Evolutionary conservation across 2,329 filamentous ascomycete species (phyloP), one percentile per base, ranked within the genome.

Genomic region (Colletotrichum musae): DNA sequence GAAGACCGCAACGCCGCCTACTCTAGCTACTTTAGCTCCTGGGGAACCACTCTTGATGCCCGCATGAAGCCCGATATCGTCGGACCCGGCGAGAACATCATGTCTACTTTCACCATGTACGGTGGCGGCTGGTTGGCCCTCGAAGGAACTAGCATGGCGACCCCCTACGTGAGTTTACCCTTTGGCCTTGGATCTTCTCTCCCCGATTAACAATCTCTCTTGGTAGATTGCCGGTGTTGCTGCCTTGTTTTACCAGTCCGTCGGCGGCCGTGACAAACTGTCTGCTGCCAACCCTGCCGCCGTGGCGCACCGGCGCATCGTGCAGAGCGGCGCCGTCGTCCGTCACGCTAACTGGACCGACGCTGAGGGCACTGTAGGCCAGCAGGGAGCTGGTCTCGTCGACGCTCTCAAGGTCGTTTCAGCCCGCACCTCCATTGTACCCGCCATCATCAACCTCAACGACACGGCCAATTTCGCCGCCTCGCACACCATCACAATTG

Each of bases 31-130:
- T 89, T 81, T 75, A 87, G 85, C 43, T 86, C 84, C 10, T 91
- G 88, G 89, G 88, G 89, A 6, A 88, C 89, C 2, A 88, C 85
- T 1, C 89, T 84, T 74, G 88, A 91, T 73, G 80, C 89, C 71
- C 83, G 86, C 50, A 77, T 87, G 54, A 88, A 88, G 75, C 88
- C 88, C 1, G 83, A 89, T 71, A 75, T 89, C 43, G 84, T 83
- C 12, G 81, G 86, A 1, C 86, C 87, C 2, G 88, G 88, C 53
- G 21, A 18, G 26, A 16, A n/a, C 16, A 18, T n/a, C 45, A 48
- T 21, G n/a, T 21, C 45, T 9, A 48, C 45, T 4, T 48, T 48
- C 45, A 13, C 41, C 4, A 16, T 43, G 16, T 13, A 13, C 12
- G 41, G 16, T 5, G 41, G 41, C 13, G 41, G 41, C 12, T 43